Evolutionary conservation across 176 grass and related monocot genomes (phyloP).

Genomic region (Oryza nivara): DNA sequence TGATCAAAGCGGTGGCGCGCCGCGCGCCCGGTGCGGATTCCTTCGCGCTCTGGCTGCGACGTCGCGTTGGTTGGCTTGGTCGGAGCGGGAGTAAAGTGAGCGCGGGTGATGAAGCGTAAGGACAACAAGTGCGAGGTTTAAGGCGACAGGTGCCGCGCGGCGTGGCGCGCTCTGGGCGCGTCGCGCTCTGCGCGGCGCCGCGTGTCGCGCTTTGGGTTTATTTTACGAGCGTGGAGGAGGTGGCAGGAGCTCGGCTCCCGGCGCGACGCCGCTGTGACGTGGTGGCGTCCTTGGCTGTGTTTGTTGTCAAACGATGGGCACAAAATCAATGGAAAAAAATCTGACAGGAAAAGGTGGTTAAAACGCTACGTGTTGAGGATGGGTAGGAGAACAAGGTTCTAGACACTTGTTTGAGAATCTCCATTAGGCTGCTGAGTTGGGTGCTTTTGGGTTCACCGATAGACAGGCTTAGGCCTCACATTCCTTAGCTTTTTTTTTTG

Average conservation of each 20-base stretch:
- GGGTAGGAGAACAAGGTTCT: not conserved
- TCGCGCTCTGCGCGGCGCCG: conserved; percentile 9
- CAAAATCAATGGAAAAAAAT: not conserved
- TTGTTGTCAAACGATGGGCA: conserved; percentile 4
- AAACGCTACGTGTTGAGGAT: conserved; percentile 49
- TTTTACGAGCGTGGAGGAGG: conserved; percentile 24
- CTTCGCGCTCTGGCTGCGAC: too few relatives aligned
- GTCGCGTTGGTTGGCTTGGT: not conserved
- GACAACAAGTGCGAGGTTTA: conserved; percentile 1
- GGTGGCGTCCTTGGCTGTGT: not conserved
- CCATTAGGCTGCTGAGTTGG: not conserved
- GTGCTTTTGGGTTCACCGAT: not conserved
- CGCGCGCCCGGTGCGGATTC: not conserved
- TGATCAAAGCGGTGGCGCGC: not conserved
- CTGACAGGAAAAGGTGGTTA: not conserved
- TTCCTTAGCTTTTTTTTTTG: not conserved
- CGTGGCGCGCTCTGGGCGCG: conserved; percentile 29
- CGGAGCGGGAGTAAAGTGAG: not conserved
- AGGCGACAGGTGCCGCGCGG: conserved; percentile 3
- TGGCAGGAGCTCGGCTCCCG: not conserved
- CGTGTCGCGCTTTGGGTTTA: conserved; percentile 33
- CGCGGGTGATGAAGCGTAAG: conserved; percentile 21
- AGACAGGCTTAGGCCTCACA: not conserved
- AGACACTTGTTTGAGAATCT: not conserved
- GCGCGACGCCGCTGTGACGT: not conserved